phyloP scores from a whole-genome alignment of 140 eudicot genomes.

The Oenanthe javanica region DNA sequence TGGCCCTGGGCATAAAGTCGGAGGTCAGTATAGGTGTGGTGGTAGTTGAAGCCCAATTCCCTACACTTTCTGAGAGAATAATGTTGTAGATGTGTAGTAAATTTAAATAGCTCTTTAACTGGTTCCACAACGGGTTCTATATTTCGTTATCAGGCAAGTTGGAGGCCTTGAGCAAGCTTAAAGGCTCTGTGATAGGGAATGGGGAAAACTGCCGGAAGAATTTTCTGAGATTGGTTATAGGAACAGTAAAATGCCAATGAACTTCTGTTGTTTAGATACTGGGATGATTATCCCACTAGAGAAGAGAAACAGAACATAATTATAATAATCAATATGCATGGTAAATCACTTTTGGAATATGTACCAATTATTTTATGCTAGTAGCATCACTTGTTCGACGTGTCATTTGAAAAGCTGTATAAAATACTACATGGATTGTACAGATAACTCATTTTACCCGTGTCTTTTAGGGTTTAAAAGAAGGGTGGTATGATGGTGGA shows the following conservation, averaged over 20 bases:
- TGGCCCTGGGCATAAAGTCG: conserved; percentile 84
- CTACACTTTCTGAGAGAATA: not conserved
- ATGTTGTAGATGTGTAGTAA: not conserved
- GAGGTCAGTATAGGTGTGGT: conserved; percentile 45
- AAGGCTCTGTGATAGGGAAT: not conserved
- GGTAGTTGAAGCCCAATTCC: not conserved
- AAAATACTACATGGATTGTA: not conserved
- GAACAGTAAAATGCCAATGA: not conserved
- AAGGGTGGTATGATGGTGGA: conserved; percentile 99
- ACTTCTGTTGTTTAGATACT: not conserved
- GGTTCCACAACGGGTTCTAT: not conserved
- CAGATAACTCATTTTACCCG: not conserved
- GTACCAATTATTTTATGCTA: not conserved
- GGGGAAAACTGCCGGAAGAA: not conserved
- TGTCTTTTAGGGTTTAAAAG: conserved; percentile 57
- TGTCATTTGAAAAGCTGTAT: not conserved
- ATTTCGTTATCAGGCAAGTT: not conserved
- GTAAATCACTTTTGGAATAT: not conserved
- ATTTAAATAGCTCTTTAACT: not conserved
- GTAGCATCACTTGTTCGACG: not conserved
- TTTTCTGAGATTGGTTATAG: not conserved
- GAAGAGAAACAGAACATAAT: not conserved
- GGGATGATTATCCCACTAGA: not conserved
- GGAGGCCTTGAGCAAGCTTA: not conserved
- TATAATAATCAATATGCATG: not conserved